Base-by-base conservation (phyloP, 2,329 filamentous ascomycete species). In the Diaporthe vaccinii region DNA sequence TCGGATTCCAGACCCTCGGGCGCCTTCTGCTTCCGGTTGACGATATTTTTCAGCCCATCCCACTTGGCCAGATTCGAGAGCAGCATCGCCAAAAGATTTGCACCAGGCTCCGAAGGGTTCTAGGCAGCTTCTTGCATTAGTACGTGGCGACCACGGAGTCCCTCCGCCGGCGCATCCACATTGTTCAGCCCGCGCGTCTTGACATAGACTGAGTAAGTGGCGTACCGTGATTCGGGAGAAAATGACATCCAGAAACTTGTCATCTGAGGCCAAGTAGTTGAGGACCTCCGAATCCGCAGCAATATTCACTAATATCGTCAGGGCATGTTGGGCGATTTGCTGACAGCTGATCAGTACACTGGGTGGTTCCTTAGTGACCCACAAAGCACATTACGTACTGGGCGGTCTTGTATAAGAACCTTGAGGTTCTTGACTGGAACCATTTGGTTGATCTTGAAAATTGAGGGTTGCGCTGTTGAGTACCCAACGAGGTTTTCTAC, bases 31-130 rank as follows among this genome's bases (percentile, higher is more conserved):
- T 93, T 93, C 73, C 93, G 87, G 6, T 88, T 87, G 15, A 96
- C 84, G 6, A 98, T 87, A 58, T 89, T 89, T 78, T 93, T 93
- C 74, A 98, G 84, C 8, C 88, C 89, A 79, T 96, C 92, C 76
- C 90, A 93, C 85, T 98, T 98, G 75, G 93, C 90, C 72, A 99
- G 88, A 82, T 99, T 99, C 83, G 97, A 95, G 34, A 98, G 89
- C 20, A 99, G 90, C 95, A 98, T 98, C 61, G 95, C 92, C 61
- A 97, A 86, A 55, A 97, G 89, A 81, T 98, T 94, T 71, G 95
- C 95, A 81, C 96, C 96, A 41, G 91, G 89, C 82, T 98, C 96
- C 71, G 93, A 91, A 4, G 90, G 87, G 79, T 91, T 89, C 81
- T 82, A 72, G 34, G 51, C 28, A 77, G 25, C 6, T 25, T 53